Evolutionary conservation across 2,329 filamentous ascomycete genomes (phyloP).

Genomic region (Penicillium sclerotigenum): DNA sequence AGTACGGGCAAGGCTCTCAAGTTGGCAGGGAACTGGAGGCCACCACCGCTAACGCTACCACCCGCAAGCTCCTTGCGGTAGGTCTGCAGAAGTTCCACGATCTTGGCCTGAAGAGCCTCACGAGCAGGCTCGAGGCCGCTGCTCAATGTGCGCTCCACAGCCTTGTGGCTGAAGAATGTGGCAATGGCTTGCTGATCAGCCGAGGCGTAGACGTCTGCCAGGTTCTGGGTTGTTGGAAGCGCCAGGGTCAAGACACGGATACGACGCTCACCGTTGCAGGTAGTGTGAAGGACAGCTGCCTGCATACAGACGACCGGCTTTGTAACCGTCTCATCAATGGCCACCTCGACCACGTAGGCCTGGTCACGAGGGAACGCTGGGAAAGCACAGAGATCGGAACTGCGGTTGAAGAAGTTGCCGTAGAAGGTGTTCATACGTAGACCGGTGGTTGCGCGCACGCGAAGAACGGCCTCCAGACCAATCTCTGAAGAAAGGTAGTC

Average conservation of each 20-base stretch:
- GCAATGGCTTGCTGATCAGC: slow-evolving; percentile 92
- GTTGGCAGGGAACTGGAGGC: slow-evolving; percentile 91
- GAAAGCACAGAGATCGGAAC: slow-evolving; percentile 95
- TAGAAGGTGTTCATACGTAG: slow-evolving; percentile 97
- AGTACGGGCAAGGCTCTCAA: slow-evolving; percentile 81
- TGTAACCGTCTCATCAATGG: slow-evolving; percentile 89
- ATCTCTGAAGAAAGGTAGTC: slow-evolving; percentile 97
- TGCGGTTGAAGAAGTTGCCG: slow-evolving; percentile 98
- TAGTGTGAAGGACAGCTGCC: slow-evolving; percentile 92
- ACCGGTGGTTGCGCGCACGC: slow-evolving; percentile 91
- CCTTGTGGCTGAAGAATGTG: slow-evolving; percentile 95
- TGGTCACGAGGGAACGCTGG: slow-evolving; percentile 96
- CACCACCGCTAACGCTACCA: slow-evolving; percentile 88
- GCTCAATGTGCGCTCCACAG: slow-evolving; percentile 82
- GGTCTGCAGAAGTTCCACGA: slow-evolving; percentile 87
- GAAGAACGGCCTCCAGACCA: slow-evolving; percentile 89
- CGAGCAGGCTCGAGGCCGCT: slow-evolving; percentile 85
- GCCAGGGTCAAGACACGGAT: slow-evolving; percentile 93
- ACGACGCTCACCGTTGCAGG: slow-evolving; percentile 91
- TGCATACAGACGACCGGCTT: slow-evolving; percentile 93
- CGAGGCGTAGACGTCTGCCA: slow-evolving; percentile 89
- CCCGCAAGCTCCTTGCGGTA: slow-evolving; percentile 96
- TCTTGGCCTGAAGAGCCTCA: slow-evolving; percentile 85
- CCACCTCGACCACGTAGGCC: slow-evolving; percentile 95
- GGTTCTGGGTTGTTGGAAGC: slow-evolving; percentile 83